Base-by-base conservation (phyloP, 73 alveolate species). In the Blepharisma japonicum region DNA sequence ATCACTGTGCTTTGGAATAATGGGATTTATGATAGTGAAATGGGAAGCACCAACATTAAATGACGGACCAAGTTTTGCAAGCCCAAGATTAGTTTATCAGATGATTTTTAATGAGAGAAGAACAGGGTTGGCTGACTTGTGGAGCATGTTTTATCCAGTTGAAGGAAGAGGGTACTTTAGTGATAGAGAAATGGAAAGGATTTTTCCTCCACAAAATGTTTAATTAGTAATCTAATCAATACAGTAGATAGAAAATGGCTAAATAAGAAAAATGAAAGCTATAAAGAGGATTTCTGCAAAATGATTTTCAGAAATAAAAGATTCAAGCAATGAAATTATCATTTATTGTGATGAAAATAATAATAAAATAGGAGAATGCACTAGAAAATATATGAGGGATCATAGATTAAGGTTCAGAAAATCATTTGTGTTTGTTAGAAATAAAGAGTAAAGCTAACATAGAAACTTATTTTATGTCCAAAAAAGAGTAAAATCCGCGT, bases 401-500 rank as follows among this genome's bases (percentile, higher is more conserved):
- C 42, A 32, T 32, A 0, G 42, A 32, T 32, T 32, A 32, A 32
- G 42, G 42, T 32, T 32, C 42, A 32, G 42, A 32, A 32, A 32
- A 32, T 32, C 42, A 32, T 32, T 32, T 32, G 42, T 32, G 42
- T 32, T 32, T 32, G 42, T 32, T 1, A 32, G 42, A 32, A 32
- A 32, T 3, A 32, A 32, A 32, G 42, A 32, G 42, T 32, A 32
- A 32, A 32, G 3, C 0, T 32, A 32, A 32, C 3, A 32, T 32
- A 32, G 42, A 32, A 32, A 32, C 42, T 3, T 32, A 32, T 81
- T 88, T 7, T 86, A 70, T 70, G 89, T 87, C 8, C 90, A 87
- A 68, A 90, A 89, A 56, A 50, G 96, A 46, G 39, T 92, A 7
- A 55, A 61, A 51, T 83, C 8, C 23, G 87, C 87, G 55, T 94